Evolutionary conservation across 495 filamentous ascomycete genomes (phyloP).

Genomic region (Tuber indicum): DNA sequence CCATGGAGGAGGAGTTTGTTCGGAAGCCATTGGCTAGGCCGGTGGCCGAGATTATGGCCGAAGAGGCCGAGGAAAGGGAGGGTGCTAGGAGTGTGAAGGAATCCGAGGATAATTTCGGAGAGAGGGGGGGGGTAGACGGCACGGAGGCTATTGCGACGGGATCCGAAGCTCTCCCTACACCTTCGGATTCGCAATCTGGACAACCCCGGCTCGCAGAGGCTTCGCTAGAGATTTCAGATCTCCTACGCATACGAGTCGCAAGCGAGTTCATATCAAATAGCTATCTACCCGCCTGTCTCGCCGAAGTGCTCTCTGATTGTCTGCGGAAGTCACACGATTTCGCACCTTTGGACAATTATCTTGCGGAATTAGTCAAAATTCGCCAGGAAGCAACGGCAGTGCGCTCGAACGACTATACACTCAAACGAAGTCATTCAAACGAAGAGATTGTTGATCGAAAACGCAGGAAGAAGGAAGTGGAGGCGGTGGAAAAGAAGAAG

Average conservation of each 20-base stretch:
- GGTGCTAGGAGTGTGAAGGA: conserved; percentile 56
- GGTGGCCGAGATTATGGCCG: conserved; percentile 12
- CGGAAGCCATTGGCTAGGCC: conserved; percentile 67
- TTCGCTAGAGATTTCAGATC: conserved; percentile 50
- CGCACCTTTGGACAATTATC: conserved; percentile 58
- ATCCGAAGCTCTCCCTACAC: conserved; percentile 39
- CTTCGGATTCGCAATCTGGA: conserved; percentile 40
- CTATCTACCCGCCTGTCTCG: conserved; percentile 58
- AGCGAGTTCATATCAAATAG: conserved; percentile 67
- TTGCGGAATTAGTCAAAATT: conserved; percentile 57
- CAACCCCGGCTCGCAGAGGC: conserved; percentile 32
- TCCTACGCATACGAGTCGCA: conserved; percentile 68
- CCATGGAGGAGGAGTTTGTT: conserved; percentile 82
- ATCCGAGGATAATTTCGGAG: conserved; percentile 69
- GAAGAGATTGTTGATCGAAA: conserved; percentile 61
- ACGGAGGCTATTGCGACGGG: conserved; percentile 36
- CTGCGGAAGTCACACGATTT: conserved; percentile 57
- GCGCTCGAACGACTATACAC: conserved; percentile 64
- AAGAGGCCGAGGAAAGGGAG: conserved; percentile 21
- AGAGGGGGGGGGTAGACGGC: conserved; percentile 45
- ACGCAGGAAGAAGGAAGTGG: conserved; percentile 70
- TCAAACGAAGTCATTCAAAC: conserved; percentile 64
- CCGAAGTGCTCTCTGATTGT: conserved; percentile 46
- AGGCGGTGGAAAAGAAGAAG: conserved; percentile 60
- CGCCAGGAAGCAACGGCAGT: conserved; percentile 62